Conservation (phyloP, 805 yeast species). For the Suhomyces sp. region DNA sequence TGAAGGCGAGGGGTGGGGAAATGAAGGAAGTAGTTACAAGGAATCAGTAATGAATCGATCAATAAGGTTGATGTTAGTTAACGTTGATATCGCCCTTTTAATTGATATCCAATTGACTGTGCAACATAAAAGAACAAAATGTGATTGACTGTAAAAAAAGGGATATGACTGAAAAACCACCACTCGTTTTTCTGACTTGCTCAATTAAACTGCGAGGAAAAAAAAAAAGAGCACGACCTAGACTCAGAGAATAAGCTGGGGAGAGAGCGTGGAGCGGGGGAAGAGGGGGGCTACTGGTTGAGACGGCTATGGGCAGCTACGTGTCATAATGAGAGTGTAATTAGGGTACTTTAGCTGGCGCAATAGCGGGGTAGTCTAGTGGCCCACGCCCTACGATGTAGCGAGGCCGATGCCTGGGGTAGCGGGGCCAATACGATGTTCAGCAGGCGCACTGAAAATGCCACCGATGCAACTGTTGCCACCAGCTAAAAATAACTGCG, state of each 20-base stretch:
- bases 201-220: background rate
- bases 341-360: background rate
- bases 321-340: background rate
- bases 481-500: background rate
- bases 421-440: background rate
- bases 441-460: background rate
- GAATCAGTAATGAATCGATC: background rate
- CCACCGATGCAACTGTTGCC: background rate
- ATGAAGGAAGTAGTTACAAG: background rate
- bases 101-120: constrained; percentile 1
- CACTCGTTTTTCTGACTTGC: background rate
- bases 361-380: background rate
- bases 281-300: background rate
- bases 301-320: background rate
- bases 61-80: background rate
- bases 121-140: background rate
- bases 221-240: constrained; percentile 1
- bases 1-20: background rate
- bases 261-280: background rate
- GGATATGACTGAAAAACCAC: constrained; percentile 1
- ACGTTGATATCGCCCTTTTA: constrained; percentile 1
- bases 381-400: background rate
- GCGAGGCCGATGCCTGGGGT: background rate
- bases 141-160: background rate
- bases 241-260: background rate